These are phyloP conservation scores for Thermothelomyces thermophilus DNA, from an alignment of 2,329 filamentous ascomycete genomes.

Conservation along the genomic window DNA sequence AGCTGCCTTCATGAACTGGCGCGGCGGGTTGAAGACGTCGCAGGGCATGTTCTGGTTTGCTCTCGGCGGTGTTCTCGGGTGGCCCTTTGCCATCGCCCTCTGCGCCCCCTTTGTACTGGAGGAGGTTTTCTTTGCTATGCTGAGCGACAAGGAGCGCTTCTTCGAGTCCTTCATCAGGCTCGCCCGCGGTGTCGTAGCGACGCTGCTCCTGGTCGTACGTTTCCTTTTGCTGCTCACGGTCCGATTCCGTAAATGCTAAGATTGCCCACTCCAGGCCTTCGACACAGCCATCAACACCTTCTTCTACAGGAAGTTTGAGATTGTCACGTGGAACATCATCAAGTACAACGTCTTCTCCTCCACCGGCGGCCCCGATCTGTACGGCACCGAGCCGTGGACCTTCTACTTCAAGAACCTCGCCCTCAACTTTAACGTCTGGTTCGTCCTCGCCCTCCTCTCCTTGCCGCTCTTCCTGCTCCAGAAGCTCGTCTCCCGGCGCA, in stretches of 20 bases:
- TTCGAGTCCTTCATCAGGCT: constrained; percentile 55
- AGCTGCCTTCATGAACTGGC: constrained; percentile 86
- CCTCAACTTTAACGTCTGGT: constrained; percentile 95
- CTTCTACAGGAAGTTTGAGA: constrained; percentile 72
- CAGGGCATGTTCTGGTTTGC: constrained; percentile 88
- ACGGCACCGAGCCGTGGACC: constrained; percentile 93
- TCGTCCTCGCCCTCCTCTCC: constrained; percentile 67
- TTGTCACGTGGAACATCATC: constrained; percentile 89
- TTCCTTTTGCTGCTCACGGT: background rate
- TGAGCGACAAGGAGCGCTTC: constrained; percentile 52
- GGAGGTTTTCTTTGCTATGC: constrained; percentile 55
- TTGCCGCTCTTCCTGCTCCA: constrained; percentile 71
- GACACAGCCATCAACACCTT: constrained; percentile 71
- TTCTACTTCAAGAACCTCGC: constrained; percentile 90
- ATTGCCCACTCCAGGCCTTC: constrained; percentile 43
- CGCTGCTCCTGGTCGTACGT: constrained; percentile 62
- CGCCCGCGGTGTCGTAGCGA: constrained; percentile 59
- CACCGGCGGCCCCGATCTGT: constrained; percentile 78
- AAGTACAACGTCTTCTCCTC: constrained; percentile 90
- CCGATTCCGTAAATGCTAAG: constrained; percentile 22
- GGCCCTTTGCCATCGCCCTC: constrained; percentile 87
- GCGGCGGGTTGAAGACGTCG: constrained; percentile 69
- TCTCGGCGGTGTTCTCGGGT: constrained; percentile 76
- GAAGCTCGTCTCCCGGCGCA: constrained; percentile 55
- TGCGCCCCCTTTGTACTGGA: constrained; percentile 75